Evolutionary conservation across 129 eudicot species (phyloP).

Genomic region (Oenanthe sinensis): DNA sequence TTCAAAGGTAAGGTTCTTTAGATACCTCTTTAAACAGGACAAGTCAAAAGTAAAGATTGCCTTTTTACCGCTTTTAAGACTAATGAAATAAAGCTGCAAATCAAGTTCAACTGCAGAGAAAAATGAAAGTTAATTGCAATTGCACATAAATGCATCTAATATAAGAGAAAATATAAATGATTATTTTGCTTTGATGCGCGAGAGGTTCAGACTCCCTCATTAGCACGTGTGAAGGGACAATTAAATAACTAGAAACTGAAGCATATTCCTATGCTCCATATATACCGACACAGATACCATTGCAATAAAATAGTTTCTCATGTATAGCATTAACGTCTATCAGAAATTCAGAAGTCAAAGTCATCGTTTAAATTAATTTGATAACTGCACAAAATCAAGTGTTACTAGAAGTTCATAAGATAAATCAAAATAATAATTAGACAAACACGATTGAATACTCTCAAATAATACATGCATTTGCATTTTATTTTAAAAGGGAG

Average conservation of each 20-base stretch:
- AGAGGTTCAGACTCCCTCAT: neutral
- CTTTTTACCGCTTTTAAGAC: conserved; percentile 40
- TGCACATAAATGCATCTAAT: neutral
- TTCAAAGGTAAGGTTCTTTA: neutral
- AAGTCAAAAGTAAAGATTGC: conserved; percentile 51
- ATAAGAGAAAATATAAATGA: neutral
- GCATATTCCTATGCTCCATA: neutral
- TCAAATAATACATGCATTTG: neutral
- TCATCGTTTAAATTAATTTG: neutral
- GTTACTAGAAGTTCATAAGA: neutral
- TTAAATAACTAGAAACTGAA: neutral
- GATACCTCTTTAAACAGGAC: conserved; percentile 69
- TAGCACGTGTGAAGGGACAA: neutral
- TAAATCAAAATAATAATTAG: neutral
- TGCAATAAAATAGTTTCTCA: neutral
- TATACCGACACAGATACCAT: neutral
- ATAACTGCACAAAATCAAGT: neutral
- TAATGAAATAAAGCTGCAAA: conserved; percentile 58
- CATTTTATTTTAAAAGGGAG: no score
- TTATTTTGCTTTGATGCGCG: neutral
- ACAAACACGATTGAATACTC: neutral
- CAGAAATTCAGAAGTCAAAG: neutral
- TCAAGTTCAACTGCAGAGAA: conserved; percentile 54
- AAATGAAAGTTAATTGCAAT: neutral
- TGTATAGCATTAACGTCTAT: neutral